These are phyloP conservation scores for Dactylellina cionopaga DNA, from an alignment of 2,329 filamentous ascomycete genomes.

Conservation along the genomic window DNA sequence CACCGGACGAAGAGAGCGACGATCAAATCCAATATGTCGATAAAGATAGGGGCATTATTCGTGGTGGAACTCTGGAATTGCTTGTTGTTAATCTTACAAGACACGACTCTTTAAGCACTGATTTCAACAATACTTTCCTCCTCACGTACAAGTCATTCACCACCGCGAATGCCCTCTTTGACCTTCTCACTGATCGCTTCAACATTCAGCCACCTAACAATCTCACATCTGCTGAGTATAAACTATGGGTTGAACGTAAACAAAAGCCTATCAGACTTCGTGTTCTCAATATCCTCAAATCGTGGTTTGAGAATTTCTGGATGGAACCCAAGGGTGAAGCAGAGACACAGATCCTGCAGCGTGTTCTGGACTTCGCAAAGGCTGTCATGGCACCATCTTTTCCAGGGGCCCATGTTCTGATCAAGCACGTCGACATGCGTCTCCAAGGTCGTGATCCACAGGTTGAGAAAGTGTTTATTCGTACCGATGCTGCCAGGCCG, in stretches of 20 bases:
- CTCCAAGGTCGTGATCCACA: constrained; percentile 87
- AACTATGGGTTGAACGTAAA: constrained; percentile 90
- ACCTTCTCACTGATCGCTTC: constrained; percentile 90
- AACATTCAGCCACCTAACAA: constrained; percentile 90
- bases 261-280: constrained; percentile 95
- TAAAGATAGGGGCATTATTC: constrained; percentile 82
- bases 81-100: constrained; percentile 94
- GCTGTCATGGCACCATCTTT: constrained; percentile 95
- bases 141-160: constrained; percentile 97
- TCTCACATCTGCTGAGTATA: constrained; percentile 77
- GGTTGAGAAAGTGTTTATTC: constrained; percentile 85
- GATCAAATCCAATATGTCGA: constrained; percentile 79
- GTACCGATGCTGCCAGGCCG: constrained; percentile 81
- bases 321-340: constrained; percentile 92
- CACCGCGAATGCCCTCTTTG: constrained; percentile 86
- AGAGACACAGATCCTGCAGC: constrained; percentile 83
- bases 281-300: constrained; percentile 97
- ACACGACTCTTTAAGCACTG: constrained; percentile 93
- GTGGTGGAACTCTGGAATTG: constrained; percentile 86
- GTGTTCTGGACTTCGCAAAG: constrained; percentile 89
- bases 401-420: constrained; percentile 83
- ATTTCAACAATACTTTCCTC: constrained; percentile 97
- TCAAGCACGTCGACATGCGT: constrained; percentile 87
- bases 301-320: constrained; percentile 98
- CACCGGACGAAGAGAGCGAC: constrained; percentile 77